These are phyloP conservation scores for Verticillium nonalfalfae DNA, from an alignment of 2,329 filamentous ascomycete genomes.

Conservation along the genomic window DNA sequence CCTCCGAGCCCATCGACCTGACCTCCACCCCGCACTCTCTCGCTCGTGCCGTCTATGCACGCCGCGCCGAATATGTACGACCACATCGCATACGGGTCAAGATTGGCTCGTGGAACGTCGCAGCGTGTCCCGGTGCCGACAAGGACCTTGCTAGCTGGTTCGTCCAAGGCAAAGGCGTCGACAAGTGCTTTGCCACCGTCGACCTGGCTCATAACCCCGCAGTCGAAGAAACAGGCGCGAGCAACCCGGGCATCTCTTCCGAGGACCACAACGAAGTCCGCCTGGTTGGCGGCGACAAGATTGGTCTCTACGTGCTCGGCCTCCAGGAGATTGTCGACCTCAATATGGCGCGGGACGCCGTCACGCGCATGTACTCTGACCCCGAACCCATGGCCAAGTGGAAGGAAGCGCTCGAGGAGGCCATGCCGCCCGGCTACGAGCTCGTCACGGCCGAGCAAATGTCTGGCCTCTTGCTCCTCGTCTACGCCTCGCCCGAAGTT, in stretches of 20 bases:
- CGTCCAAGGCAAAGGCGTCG: constrained; percentile 65
- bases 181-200: constrained; percentile 54
- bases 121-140: constrained; percentile 75
- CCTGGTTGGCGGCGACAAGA: constrained; percentile 55
- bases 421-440: constrained; percentile 70
- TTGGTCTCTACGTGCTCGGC: constrained; percentile 85
- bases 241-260: constrained; percentile 21
- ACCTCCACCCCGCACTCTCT: constrained; percentile 49
- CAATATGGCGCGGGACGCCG: constrained; percentile 69
- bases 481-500: constrained; percentile 78
- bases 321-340: constrained; percentile 91
- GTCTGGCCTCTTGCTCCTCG: constrained; percentile 73
- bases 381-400: constrained; percentile 66
- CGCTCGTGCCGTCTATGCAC: constrained; percentile 61
- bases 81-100: constrained; percentile 75
- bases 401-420: constrained; percentile 68
- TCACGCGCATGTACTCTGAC: constrained; percentile 67
- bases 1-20: constrained; percentile 36
- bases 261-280: constrained; percentile 24
- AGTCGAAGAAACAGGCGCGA: constrained; percentile 17
- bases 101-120: constrained; percentile 93
- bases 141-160: constrained; percentile 90
- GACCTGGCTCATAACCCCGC: constrained; percentile 32
- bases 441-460: constrained; percentile 78
- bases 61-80: constrained; percentile 73